Conservation (phyloP, 768 basidiomycete species). For the Boletus vermiculosoides region DNA sequence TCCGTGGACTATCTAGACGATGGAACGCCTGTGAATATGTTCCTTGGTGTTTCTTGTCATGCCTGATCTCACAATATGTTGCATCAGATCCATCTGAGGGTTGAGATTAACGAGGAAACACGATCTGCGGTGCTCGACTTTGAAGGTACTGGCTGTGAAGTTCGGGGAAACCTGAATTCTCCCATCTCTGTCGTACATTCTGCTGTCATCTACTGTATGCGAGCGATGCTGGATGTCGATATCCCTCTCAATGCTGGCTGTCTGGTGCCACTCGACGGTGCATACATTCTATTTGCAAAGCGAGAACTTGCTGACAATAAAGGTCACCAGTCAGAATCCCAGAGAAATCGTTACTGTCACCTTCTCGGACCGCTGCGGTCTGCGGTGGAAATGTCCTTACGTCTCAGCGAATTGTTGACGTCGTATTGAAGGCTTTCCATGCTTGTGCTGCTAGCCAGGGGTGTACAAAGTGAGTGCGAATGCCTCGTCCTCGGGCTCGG, state of each 20-base stretch:
- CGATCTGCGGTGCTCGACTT: conserved; percentile 89
- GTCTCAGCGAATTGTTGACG: conserved; percentile 91
- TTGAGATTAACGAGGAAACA: conserved; percentile 69
- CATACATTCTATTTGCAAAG: conserved; percentile 16
- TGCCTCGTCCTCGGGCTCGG: too few relatives aligned
- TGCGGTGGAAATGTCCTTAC: conserved; percentile 93
- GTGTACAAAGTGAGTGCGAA: conserved; percentile 72
- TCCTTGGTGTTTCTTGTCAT: not conserved
- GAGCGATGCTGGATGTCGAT: conserved; percentile 79
- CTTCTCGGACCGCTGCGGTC: conserved; percentile 84
- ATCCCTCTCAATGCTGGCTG: conserved; percentile 96
- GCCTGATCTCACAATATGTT: conserved; percentile 2
- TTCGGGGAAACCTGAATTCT: conserved; percentile 81
- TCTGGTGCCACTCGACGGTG: conserved; percentile 80
- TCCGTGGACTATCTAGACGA: conserved; percentile 87
- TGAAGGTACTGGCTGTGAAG: conserved; percentile 76
- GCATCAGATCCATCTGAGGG: conserved; percentile 64
- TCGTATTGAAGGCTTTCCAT: conserved; percentile 88
- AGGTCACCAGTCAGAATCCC: conserved; percentile 68
- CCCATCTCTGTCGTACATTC: conserved; percentile 86
- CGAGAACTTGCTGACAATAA: not conserved
- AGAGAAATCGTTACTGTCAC: conserved; percentile 70
- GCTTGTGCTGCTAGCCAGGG: conserved; percentile 93
- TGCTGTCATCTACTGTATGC: conserved; percentile 87
- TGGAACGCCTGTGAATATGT: conserved; percentile 68